Evolutionary conservation across 208 protist genomes (phyloP), one percentile per base, ranked within the genome.

Genomic region (Blechomonas ayalai): DNA sequence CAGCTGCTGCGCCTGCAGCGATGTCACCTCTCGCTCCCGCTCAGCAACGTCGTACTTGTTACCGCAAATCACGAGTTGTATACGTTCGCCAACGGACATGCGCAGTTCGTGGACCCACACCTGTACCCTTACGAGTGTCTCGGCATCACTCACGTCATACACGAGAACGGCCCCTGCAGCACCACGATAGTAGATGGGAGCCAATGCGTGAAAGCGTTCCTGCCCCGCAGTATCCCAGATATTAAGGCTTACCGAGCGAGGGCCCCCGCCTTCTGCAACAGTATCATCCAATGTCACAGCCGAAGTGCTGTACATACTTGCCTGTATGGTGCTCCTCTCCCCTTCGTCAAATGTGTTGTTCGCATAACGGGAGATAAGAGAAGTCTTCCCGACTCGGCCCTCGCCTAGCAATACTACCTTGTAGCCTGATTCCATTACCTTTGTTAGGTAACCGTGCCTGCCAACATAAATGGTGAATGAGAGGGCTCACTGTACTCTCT

Each of bases 41-140:
- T 73, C 70, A 3, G 56, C 25, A 0, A 84, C 50, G 69, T 98
- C 95, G 26, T 53, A 50, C 57, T 98, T 98, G 73, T 98, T 98
- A 29, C 94, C 95, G 31, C 81, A 86, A 35, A 98, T 83, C 18
- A 84, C 79, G 6, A 98, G 68, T 15, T 63, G 50, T 32, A 97
- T 95, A 29, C 82, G 74, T 36, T 85, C 76, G 3, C 94, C 95
- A 10, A 92, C 67, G 42, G 97, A 86, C 2, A 73, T 81, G 26
- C 82, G 76, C 23, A 98, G 73, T 66, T 98, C 96, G 46, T 92
- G 90, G 23, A 97, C 88, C 96, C 96, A 98, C 29, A 73, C 88
- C n/a, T 94, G 91, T 37, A 96, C 92, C 55, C 82, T 91, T 4
- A 74, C 61, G 37, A 97, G 93, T 6, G 89, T 93, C 52, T 96